These are phyloP conservation scores for Lactarius hengduanensis DNA, from an alignment of 768 basidiomycete genomes.

Conservation along the genomic window DNA sequence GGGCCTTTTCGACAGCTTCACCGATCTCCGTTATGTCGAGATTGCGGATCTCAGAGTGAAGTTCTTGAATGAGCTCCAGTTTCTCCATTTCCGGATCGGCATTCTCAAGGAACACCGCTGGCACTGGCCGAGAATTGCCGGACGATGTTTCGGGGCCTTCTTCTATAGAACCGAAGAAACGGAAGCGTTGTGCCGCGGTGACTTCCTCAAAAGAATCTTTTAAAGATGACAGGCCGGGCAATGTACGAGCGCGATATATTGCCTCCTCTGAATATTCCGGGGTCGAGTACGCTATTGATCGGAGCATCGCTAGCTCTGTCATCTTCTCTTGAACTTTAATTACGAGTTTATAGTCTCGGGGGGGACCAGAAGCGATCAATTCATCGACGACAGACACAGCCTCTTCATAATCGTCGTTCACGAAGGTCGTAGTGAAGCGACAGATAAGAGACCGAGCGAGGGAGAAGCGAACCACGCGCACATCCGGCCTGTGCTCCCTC, in stretches of 20 bases:
- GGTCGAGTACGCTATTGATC: not conserved
- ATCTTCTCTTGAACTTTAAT: too few species aligned
- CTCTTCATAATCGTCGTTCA: not conserved
- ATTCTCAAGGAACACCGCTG: too few species aligned
- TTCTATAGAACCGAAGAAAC: too few species aligned
- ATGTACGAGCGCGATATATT: not conserved
- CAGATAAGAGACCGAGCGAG: not conserved
- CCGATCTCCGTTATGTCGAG: not conserved
- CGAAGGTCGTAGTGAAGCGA: not conserved
- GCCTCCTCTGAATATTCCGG: not conserved
- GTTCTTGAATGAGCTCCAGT: fast-evolving
- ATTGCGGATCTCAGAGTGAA: fast-evolving
- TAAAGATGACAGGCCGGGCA: not conserved
- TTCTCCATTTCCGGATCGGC: not conserved
- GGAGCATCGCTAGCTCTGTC: not conserved
- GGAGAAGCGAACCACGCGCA: not conserved
- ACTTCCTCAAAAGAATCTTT: too few species aligned
- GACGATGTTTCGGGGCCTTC: not conserved
- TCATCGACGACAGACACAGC: too few species aligned
- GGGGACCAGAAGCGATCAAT: not conserved
- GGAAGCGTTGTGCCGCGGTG: too few species aligned
- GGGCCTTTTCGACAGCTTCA: not conserved
- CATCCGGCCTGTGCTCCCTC: too few species aligned
- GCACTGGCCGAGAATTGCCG: not conserved
- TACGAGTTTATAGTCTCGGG: too few species aligned